These are phyloP conservation scores for Scheffersomyces coipomensis DNA, from an alignment of 805 yeast species.

Conservation along the genomic window DNA sequence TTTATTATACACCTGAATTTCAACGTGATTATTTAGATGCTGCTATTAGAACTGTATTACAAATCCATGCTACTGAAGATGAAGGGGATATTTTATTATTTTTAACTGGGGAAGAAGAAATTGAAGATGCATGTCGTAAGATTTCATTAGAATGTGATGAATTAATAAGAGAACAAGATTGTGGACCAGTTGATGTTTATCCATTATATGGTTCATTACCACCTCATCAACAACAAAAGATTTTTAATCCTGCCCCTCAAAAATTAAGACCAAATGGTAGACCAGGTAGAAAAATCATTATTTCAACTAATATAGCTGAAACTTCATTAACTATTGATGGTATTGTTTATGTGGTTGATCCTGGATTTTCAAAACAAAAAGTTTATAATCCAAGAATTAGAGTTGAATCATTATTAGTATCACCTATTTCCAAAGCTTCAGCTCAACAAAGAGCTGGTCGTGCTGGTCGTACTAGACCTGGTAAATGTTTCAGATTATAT, in stretches of 20 bases:
- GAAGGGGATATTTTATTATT: slow-evolving; percentile 87
- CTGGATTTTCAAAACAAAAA: slow-evolving; percentile 95
- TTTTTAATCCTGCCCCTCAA: slow-evolving; percentile 86
- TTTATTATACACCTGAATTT: slow-evolving; percentile 94
- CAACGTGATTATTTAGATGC: slow-evolving; percentile 94
- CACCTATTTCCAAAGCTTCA: slow-evolving; percentile 95
- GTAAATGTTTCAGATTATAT: slow-evolving; percentile 93
- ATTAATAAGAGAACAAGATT: slow-evolving; percentile 79
- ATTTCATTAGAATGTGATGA: slow-evolving; percentile 87
- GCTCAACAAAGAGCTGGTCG: slow-evolving; percentile 99
- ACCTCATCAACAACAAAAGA: slow-evolving; percentile 91
- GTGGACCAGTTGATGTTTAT: slow-evolving; percentile 87
- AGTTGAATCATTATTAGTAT: slow-evolving; percentile 89
- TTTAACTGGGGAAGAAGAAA: slow-evolving; percentile 96
- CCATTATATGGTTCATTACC: slow-evolving; percentile 97
- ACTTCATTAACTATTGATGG: slow-evolving; percentile 98
- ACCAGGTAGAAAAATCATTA: slow-evolving; percentile 93
- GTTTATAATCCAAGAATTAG: slow-evolving; percentile 95
- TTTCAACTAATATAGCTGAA: slow-evolving; percentile 95
- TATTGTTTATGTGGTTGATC: slow-evolving; percentile 94
- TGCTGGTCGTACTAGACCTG: slow-evolving; percentile 99
- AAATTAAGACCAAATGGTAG: slow-evolving; percentile 71
- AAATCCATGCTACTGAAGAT: slow-evolving; percentile 94
- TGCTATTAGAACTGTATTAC: slow-evolving; percentile 91
- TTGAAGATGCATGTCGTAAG: slow-evolving; percentile 93